A percentile compares a stretch with the other conserved stretches of the same genome.
Conservation (phyloP, 331 rosid genomes). For the Erythrophleum ivorense region DNA sequence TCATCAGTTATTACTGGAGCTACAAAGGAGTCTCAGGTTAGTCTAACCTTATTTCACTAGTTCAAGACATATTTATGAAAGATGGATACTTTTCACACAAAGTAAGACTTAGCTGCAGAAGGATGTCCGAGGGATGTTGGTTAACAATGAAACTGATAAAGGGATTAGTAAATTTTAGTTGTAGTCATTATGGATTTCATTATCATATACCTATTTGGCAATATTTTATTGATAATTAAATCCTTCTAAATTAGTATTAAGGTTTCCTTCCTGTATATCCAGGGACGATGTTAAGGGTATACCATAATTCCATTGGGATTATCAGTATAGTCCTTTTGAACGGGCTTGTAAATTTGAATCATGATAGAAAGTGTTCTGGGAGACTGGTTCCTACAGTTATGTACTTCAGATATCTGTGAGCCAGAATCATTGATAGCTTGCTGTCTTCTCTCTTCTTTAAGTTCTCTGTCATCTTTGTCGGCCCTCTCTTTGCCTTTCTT, state of each 20-base stretch:
- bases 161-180: not conserved
- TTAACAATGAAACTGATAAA: not conserved
- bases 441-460: not conserved
- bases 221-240: not conserved
- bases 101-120: slow-evolving; percentile 1
- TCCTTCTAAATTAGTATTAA: not conserved
- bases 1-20: slow-evolving; percentile 97
- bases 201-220: not conserved
- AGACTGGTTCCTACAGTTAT: slow-evolving; percentile 14
- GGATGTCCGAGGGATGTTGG: not conserved
- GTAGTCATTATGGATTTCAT: slow-evolving; percentile 8
- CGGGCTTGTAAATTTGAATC: not conserved
- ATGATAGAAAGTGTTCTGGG: not conserved
- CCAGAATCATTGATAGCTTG: not conserved
- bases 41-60: slow-evolving; percentile 35
- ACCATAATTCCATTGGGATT: not conserved
- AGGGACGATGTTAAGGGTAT: not conserved
- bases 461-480: not conserved
- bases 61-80: slow-evolving; percentile 6
- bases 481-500: slow-evolving; percentile 4
- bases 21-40: slow-evolving; percentile 96
- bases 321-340: slow-evolving; percentile 3
- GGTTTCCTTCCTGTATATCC: not conserved
- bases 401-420: not conserved
- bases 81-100: slow-evolving; percentile 7